phyloP scores from a whole-genome alignment of 2,329 filamentous ascomycete species.

The Alternaria viburni region DNA sequence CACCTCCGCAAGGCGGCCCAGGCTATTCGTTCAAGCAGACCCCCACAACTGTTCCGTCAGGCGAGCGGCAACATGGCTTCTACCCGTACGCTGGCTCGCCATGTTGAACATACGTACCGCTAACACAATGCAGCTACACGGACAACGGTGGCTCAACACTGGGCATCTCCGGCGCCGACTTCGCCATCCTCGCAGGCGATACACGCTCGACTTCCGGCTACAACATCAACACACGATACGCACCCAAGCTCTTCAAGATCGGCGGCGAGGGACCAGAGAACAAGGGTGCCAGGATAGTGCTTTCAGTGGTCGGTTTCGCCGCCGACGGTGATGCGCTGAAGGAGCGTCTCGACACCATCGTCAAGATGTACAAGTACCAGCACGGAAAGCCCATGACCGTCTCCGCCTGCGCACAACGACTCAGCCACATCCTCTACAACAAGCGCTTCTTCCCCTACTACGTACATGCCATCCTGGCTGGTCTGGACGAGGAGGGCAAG shows the following conservation, averaged over 20 bases:
- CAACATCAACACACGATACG: slow-evolving; percentile 97
- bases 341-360: slow-evolving; percentile 89
- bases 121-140: slow-evolving; percentile 71
- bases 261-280: slow-evolving; percentile 88
- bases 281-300: slow-evolving; percentile 81
- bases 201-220: slow-evolving; percentile 92
- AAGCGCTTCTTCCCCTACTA: slow-evolving; percentile 99
- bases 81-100: slow-evolving; percentile 73
- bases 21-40: slow-evolving; percentile 67
- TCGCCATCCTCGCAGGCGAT: slow-evolving; percentile 96
- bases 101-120: slow-evolving; percentile 4
- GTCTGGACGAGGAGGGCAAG: slow-evolving; percentile 91
- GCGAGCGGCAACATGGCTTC: slow-evolving; percentile 77
- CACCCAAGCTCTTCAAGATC: slow-evolving; percentile 96
- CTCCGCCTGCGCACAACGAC: slow-evolving; percentile 89
- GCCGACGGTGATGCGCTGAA: slow-evolving; percentile 93
- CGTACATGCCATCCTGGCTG: slow-evolving; percentile 90
- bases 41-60: slow-evolving; percentile 54
- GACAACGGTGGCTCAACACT: slow-evolving; percentile 98
- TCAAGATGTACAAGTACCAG: slow-evolving; percentile 99
- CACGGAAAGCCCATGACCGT: slow-evolving; percentile 97
- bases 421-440: slow-evolving; percentile 93
- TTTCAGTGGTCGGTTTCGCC: slow-evolving; percentile 94
- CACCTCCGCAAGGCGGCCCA: slow-evolving; percentile 59
- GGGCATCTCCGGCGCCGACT: slow-evolving; percentile 91